Base-by-base conservation (phyloP, 1,139 yeast species). In the Keqinozyma sinolaborantium region DNA sequence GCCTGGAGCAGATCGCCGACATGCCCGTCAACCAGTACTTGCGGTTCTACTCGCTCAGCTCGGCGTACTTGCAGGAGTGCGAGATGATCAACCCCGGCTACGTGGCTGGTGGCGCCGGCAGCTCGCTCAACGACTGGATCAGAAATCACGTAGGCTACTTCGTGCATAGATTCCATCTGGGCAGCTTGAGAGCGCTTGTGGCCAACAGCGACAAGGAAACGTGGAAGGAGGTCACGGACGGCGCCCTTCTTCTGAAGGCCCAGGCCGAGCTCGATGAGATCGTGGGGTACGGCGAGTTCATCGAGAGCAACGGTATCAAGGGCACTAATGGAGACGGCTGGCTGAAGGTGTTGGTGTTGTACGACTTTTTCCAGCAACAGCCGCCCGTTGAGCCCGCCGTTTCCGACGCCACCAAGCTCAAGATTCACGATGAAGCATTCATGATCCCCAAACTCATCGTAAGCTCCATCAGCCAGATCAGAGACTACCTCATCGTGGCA, bases 71-170 rank as follows among this genome's bases (percentile, higher is more conserved):
- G 24, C 77, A 77, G 31, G 95, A 87, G 51, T 86, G 96, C 54
- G 98, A 92, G 53, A 68, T 80, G 10, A 77, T 90, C 5, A 79
- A 87, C 28, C 97, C 96, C 0, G 80, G 79, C 18, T 73, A 77
- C 26, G 71, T 76, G 11, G 70, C 77, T 2, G 77, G 76, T 33
- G 73, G 65, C 1, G 57, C 67, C 1, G 72, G 72, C 2, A 61
- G 59, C 35, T 58, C 76, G 11, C 61, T 90, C 28, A 76, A 82
- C 34, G 86, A 80, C 34, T 75, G 82, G 54, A 58, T 86, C 14
- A 74, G 73, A n/a, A 70, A 73, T 30, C 95, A 86, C 44, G 68
- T 83, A 7, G 75, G 70, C 35, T 72, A 73, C 39, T 88, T 77
- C 48, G 60, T 79, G 26, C 69, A 67, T 29, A 64, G 79, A 28